A percentile compares a stretch with the other conserved stretches of the same genome.
These are phyloP conservation scores for Trichophyton rubrum DNA, from an alignment of 2,329 filamentous ascomycete genomes.

Conservation along the genomic window DNA sequence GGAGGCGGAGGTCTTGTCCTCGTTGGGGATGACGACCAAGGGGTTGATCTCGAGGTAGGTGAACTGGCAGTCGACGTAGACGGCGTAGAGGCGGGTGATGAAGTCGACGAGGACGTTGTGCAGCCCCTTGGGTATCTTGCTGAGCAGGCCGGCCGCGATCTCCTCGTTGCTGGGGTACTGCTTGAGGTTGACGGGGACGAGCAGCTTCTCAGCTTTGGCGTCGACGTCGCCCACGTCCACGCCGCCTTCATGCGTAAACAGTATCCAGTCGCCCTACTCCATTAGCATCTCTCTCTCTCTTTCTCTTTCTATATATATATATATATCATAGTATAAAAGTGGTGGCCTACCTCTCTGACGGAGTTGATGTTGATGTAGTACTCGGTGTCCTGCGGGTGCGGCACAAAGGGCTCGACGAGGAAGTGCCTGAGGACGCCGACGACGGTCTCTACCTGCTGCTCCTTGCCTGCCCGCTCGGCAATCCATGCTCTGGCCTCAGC, in stretches of 20 bases:
- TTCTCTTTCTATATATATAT: not conserved
- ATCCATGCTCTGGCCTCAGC: conserved; percentile 88
- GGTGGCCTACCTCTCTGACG: conserved; percentile 66
- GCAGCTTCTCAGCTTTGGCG: conserved; percentile 94
- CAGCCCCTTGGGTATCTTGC: conserved; percentile 85
- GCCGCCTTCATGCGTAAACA: conserved; percentile 99
- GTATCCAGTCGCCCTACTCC: conserved; percentile 88
- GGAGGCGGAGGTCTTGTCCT: conserved; percentile 76
- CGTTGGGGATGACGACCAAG: conserved; percentile 92
- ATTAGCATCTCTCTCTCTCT: conserved; percentile 7
- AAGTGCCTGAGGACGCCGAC: conserved; percentile 85
- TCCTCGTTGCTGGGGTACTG: conserved; percentile 94
- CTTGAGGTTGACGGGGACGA: conserved; percentile 89
- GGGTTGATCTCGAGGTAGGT: conserved; percentile 99
- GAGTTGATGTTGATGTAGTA: conserved; percentile 99
- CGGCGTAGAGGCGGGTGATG: conserved; percentile 93
- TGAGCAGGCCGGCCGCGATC: conserved; percentile 72
- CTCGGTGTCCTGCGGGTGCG: conserved; percentile 87
- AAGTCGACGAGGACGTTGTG: conserved; percentile 99
- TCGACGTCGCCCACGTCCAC: conserved; percentile 99
- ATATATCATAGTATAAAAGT: no score
- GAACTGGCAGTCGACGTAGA: conserved; percentile 99
- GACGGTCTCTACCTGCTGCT: conserved; percentile 83
- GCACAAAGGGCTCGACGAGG: conserved; percentile 96
- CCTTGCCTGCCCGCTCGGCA: conserved; percentile 79